Evolutionary conservation across 2,329 filamentous ascomycete genomes (phyloP).

Genomic region (Ophiosphaerella narmari): DNA sequence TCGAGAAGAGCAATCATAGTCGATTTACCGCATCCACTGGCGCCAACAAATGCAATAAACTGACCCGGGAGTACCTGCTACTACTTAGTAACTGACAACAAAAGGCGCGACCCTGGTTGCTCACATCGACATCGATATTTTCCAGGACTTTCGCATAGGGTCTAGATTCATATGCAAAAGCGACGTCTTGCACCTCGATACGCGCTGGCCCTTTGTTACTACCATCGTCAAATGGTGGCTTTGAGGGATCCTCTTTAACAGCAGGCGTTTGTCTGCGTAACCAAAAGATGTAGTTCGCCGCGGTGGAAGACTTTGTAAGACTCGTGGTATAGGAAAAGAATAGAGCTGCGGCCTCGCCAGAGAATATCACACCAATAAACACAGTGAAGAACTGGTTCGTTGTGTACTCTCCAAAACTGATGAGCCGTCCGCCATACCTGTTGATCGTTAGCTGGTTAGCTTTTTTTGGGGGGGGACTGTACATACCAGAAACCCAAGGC

Average conservation of each 20-base stretch:
- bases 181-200: constrained; percentile 64
- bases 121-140: constrained; percentile 70
- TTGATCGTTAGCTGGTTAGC: constrained; percentile 39
- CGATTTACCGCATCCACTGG: constrained; percentile 90
- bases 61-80: constrained; percentile 69
- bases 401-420: constrained; percentile 55
- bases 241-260: constrained; percentile 44
- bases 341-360: constrained; percentile 71
- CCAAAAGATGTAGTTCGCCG: constrained; percentile 63
- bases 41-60: constrained; percentile 87
- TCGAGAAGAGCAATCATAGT: constrained; percentile 91
- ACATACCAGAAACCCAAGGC: constrained; percentile 44
- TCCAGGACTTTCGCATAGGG: constrained; percentile 79
- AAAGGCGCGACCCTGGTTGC: neutral
- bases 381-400: constrained; percentile 92
- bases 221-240: constrained; percentile 38
- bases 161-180: constrained; percentile 79
- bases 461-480: constrained; percentile 59
- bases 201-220: constrained; percentile 39
- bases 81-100: neutral
- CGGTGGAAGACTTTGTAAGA: constrained; percentile 93
- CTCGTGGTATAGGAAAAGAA: constrained; percentile 95
- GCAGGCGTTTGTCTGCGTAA: constrained; percentile 45
- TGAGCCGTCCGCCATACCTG: constrained; percentile 44
- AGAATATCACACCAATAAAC: constrained; percentile 62